Conservation (phyloP, 805 yeast species). For the Starmerella gropengiesseri region DNA sequence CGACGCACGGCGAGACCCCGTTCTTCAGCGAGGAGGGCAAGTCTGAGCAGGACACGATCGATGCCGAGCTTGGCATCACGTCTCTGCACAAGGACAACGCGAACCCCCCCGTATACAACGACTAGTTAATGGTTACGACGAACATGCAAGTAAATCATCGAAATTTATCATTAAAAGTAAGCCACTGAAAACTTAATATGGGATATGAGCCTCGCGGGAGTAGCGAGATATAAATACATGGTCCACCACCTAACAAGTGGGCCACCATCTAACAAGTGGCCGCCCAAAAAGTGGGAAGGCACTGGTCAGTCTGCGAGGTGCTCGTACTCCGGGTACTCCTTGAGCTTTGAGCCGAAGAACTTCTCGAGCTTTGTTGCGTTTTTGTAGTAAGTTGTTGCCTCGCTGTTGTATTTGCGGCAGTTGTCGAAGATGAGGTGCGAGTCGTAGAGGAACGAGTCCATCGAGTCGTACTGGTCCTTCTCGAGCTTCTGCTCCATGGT, state of each 20-base stretch:
- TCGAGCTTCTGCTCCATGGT: conserved; percentile 92
- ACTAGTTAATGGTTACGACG: too few relatives aligned
- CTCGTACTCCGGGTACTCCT: conserved; percentile 86
- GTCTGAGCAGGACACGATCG: conserved; percentile 23
- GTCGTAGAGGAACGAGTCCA: conserved; percentile 88
- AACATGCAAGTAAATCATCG: too few relatives aligned
- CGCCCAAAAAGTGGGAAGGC: too few relatives aligned
- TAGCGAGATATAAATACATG: too few relatives aligned
- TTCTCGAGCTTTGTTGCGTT: conserved; percentile 91
- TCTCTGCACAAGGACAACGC: conserved; percentile 27
- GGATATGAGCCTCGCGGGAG: too few relatives aligned
- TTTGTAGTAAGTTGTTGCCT: conserved; percentile 87
- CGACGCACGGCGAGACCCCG: conserved; percentile 69
- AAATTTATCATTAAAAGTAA: neutral
- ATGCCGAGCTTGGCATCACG: conserved; percentile 23
- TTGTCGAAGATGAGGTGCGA: conserved; percentile 76
- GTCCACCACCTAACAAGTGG: too few relatives aligned
- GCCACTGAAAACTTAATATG: too few relatives aligned
- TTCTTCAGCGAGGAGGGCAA: conserved; percentile 22
- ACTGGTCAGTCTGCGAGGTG: conserved; percentile 60
- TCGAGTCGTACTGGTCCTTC: conserved; percentile 77
- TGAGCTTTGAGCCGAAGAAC: conserved; percentile 67
- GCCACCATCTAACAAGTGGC: too few relatives aligned
- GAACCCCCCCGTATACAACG: conserved; percentile 26
- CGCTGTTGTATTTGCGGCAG: conserved; percentile 87